Percentiles rank a stretch among this genome's conserved stretches.
phyloP scores from a whole-genome alignment of 2,329 filamentous ascomycete species.

The Aspergillus phoenicis region DNA sequence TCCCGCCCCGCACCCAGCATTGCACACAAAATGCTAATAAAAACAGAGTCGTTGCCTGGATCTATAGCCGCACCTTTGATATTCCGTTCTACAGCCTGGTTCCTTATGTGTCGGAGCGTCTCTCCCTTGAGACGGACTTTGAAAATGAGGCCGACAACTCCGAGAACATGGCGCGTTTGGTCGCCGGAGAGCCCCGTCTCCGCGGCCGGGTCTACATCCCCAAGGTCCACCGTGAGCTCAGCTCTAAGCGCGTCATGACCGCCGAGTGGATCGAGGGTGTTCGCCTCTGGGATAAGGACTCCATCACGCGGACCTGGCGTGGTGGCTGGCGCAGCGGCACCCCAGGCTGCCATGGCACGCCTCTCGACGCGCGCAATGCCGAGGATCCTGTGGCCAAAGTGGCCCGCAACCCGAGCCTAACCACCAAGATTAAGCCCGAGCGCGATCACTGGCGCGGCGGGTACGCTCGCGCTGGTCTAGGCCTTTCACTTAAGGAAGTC shows the following conservation, averaged over 20 bases:
- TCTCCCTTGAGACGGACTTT: slow-evolving; percentile 93
- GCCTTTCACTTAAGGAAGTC: slow-evolving; percentile 78
- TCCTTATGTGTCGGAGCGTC: slow-evolving; percentile 88
- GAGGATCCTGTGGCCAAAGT: slow-evolving; percentile 43
- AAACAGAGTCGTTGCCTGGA: slow-evolving; percentile 70
- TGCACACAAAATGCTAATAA: slow-evolving; percentile 19
- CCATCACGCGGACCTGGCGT: slow-evolving; percentile 75
- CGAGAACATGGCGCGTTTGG: slow-evolving; percentile 76
- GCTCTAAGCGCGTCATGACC: slow-evolving; percentile 80
- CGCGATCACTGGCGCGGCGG: slow-evolving; percentile 76
- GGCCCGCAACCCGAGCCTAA: neutral
- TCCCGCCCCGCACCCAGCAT: neutral
- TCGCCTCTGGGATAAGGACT: slow-evolving; percentile 86
- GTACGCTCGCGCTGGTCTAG: slow-evolving; percentile 75
- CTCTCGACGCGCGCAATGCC: slow-evolving; percentile 59
- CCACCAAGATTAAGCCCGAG: slow-evolving; percentile 72
- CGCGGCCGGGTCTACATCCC: slow-evolving; percentile 85
- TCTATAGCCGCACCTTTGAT: slow-evolving; percentile 87
- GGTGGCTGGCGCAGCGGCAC: slow-evolving; percentile 76
- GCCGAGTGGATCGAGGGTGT: slow-evolving; percentile 98
- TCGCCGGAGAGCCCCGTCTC: slow-evolving; percentile 74
- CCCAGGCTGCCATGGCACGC: slow-evolving; percentile 71
- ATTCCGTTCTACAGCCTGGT: slow-evolving; percentile 90
- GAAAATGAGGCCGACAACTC: slow-evolving; percentile 87
- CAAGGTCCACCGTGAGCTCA: slow-evolving; percentile 78